Evolutionary conservation across 1,284 basidiomycete genomes (phyloP).

Genomic region (Apiotrichum porosum): DNA sequence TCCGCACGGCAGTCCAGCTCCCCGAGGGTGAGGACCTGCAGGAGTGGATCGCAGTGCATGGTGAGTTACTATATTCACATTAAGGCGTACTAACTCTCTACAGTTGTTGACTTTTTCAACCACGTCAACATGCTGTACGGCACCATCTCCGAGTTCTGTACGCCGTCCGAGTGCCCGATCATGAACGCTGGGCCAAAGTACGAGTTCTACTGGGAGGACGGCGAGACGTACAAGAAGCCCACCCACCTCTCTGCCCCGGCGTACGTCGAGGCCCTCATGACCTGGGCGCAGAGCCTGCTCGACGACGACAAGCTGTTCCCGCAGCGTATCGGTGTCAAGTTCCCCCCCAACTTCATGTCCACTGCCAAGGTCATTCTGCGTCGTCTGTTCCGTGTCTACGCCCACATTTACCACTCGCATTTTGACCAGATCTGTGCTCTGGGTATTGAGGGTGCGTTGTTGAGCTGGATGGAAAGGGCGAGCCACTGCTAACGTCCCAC

Average conservation of each 20-base stretch:
- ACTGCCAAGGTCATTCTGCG: conserved; percentile 90
- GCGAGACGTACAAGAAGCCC: conserved; percentile 82
- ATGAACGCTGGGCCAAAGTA: conserved; percentile 99
- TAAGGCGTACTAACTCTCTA: background rate
- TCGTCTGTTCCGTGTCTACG: conserved; percentile 92
- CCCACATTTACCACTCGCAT: conserved; percentile 98
- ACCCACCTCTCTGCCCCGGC: conserved; percentile 90
- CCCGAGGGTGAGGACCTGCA: conserved; percentile 92
- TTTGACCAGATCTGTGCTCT: conserved; percentile 98
- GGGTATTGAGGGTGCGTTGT: conserved; percentile 81
- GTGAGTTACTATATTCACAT: conserved; percentile 53
- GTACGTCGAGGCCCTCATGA: conserved; percentile 98
- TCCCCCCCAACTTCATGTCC: conserved; percentile 84
- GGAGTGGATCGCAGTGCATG: conserved; percentile 95
- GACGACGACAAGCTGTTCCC: conserved; percentile 94
- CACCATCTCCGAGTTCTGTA: conserved; percentile 93
- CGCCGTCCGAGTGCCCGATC: conserved; percentile 90
- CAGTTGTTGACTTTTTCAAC: conserved; percentile 94
- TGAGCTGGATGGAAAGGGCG: background rate
- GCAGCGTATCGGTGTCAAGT: conserved; percentile 89
- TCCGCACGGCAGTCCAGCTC: conserved; percentile 79
- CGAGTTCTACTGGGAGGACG: conserved; percentile 99
- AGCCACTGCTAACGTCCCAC: conserved; percentile 4
- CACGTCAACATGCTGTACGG: conserved; percentile 95
- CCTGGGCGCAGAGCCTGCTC: conserved; percentile 90